phyloP scores from a whole-genome alignment of 345 rosid species.

The Gossypium stocksii region DNA sequence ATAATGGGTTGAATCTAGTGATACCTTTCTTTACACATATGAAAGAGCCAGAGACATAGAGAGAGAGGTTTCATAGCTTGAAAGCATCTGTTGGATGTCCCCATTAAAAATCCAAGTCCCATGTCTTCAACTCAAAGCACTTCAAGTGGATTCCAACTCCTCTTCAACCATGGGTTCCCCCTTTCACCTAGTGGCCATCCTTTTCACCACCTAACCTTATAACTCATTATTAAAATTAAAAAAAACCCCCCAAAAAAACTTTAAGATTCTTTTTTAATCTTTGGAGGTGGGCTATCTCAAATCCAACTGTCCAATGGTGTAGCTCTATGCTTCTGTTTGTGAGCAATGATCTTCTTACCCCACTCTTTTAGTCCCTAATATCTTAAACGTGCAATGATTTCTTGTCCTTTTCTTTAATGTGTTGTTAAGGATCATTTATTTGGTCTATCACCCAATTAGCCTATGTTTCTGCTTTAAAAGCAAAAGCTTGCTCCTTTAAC shows the following conservation, averaged over 20 bases:
- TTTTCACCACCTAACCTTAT: conserved; percentile 82
- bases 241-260: conserved; percentile 7
- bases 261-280: conserved; percentile 32
- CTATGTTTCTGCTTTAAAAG: neutral
- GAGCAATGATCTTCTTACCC: conserved; percentile 32
- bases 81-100: conserved; percentile 51
- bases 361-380: conserved; percentile 15
- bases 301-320: conserved; percentile 49
- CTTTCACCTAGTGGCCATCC: conserved; percentile 45
- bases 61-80: conserved; percentile 33
- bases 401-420: conserved; percentile 3
- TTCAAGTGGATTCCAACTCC: conserved; percentile 95
- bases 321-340: conserved; percentile 17
- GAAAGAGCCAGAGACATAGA: conserved; percentile 13
- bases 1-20: conserved; percentile 53
- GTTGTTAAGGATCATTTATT: conserved; percentile 3
- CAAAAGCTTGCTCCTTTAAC: conserved; percentile 4
- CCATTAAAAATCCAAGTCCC: conserved; percentile 25
- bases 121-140: conserved; percentile 50
- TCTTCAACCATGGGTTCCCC: conserved; percentile 59
- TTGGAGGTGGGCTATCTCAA: conserved; percentile 54
- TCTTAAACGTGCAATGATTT: conserved; percentile 18
- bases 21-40: conserved; percentile 59
- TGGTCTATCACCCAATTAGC: neutral
- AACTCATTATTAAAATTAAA: neutral